Percentiles rank a stretch among this genome's conserved stretches.
Evolutionary conservation across 805 yeast genomes (phyloP).

Genomic region (Candida piceae): DNA sequence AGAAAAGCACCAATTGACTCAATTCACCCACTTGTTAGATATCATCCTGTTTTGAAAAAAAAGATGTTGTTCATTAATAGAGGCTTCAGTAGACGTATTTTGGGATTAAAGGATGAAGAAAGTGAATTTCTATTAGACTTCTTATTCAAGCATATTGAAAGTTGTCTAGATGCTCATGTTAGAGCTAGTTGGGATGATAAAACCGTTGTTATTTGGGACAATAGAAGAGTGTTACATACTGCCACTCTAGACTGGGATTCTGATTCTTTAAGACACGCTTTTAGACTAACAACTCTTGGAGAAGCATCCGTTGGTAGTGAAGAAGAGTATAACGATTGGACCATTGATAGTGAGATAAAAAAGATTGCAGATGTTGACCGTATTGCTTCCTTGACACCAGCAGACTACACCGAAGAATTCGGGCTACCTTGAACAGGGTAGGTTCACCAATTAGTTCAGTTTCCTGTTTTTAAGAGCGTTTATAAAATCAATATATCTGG

Average conservation of each 20-base stretch:
- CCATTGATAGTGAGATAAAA: slow-evolving; percentile 6
- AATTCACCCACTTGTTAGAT: slow-evolving; percentile 58
- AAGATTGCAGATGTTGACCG: not conserved
- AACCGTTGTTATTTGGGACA: slow-evolving; percentile 68
- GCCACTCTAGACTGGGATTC: slow-evolving; percentile 62
- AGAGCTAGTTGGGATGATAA: slow-evolving; percentile 62
- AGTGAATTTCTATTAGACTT: slow-evolving; percentile 51
- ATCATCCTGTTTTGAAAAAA: slow-evolving; percentile 59
- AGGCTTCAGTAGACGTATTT: slow-evolving; percentile 58
- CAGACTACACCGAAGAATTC: not conserved
- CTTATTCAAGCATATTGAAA: slow-evolving; percentile 43
- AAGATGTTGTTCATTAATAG: slow-evolving; percentile 50
- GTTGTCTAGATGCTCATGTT: slow-evolving; percentile 49
- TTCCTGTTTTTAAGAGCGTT: no score
- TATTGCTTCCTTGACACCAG: slow-evolving; percentile 27
- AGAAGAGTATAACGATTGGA: slow-evolving; percentile 15
- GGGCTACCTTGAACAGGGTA: no score
- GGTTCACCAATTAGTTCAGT: no score
- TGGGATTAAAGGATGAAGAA: slow-evolving; percentile 64
- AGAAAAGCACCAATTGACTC: slow-evolving; percentile 55
- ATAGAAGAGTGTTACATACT: slow-evolving; percentile 58
- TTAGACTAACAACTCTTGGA: slow-evolving; percentile 62
- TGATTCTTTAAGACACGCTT: slow-evolving; percentile 58
- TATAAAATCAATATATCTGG: no score
- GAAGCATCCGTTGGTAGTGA: slow-evolving; percentile 44